Conservation (phyloP, 306 rosid species). For the Malus fusca region DNA sequence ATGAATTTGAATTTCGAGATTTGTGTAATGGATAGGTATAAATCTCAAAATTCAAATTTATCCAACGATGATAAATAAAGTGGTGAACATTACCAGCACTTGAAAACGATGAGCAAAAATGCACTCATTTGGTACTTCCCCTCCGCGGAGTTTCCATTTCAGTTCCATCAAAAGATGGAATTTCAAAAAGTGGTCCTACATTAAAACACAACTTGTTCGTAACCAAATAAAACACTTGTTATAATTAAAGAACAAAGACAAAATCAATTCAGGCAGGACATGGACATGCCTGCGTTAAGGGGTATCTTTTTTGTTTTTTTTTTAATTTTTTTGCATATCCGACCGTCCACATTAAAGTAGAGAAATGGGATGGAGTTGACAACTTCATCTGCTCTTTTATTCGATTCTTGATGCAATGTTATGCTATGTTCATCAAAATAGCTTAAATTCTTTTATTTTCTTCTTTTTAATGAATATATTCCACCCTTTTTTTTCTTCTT, state of each 20-base stretch:
- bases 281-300: background rate
- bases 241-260: background rate
- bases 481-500: background rate
- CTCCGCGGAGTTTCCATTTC: background rate
- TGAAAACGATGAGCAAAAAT: no score
- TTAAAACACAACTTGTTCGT: conserved; percentile 1
- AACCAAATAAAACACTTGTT: background rate
- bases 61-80: fast-evolving
- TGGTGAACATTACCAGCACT: no score
- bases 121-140: background rate
- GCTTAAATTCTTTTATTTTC: background rate
- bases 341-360: background rate
- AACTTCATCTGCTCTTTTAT: background rate
- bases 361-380: background rate
- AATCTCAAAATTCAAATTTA: no score
- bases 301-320: background rate
- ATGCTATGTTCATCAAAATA: background rate
- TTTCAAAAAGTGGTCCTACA: conserved; percentile 16
- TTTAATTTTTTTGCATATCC: no score
- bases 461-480: conserved; percentile 10
- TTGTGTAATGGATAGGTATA: no score
- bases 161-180: conserved; percentile 11
- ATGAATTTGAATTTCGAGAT: background rate
- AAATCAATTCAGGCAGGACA: background rate
- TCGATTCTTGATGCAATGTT: background rate